Base-by-base conservation (phyloP, 163 green algal genomes). In the Botryococcus braunii region DNA sequence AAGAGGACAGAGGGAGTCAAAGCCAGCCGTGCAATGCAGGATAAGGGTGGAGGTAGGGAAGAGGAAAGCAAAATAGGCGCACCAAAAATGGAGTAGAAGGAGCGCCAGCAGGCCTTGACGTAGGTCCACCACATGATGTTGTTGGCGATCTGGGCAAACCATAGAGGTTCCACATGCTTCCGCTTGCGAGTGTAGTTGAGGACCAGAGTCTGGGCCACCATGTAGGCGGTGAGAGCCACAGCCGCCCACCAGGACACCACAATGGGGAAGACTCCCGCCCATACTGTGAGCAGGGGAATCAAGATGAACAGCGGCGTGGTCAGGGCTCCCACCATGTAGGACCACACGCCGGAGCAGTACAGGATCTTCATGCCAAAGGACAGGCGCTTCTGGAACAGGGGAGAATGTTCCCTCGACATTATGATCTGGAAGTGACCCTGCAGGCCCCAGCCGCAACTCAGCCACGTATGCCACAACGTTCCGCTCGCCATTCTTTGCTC, bases 211-310 rank as follows among this genome's bases (percentile, higher is more conserved):
- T 81, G 83, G 23, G 75, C 80, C 21, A 70, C 40, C 60, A 79
- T 82, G 72, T 85, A 88, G 21, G 82, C 58, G 21, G 78, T 87
- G 40, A 88, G 76, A 34, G 68, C 79, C 31, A 88, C 46, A 29
- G 82, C 82, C 11, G 80, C 81, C 82, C 82, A 88, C 36, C 71
- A 74, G 69, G 80, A 85, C 40, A 88, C 78, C 23, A 84, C 78
- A 68, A 88, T 87, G 64, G 80, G 80, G 69, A 88, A 88, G 59
- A 80, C 68, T 66, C 82, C 82, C 17, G 78, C 74, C 77, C 77
- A 88, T 48, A 81, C 75, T 70, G 75, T 81, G 36, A 77, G 62
- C 57, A 77, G 58, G 48, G 69, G 69, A 34, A 75, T 65, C 55
- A 75, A 59, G 66, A 73, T 78, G 57, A 74, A 77, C 25, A 59